A percentile compares a stretch with the other conserved stretches of the same genome.
Conservation (phyloP, 345 rosid genomes). For the Clausena lansium region DNA sequence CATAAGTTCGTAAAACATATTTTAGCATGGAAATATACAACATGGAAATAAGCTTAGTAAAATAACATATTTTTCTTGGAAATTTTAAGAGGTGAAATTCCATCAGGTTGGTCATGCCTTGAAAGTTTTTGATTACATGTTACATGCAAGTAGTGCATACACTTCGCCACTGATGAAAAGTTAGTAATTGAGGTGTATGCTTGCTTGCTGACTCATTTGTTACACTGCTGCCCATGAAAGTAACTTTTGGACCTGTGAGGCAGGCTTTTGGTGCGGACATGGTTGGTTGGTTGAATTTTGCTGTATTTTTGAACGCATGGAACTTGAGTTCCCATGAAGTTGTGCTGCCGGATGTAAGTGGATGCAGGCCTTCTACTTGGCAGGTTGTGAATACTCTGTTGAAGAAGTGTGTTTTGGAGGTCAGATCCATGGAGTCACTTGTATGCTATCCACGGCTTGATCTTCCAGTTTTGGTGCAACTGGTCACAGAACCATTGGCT, state of each 20-base stretch:
- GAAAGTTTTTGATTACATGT: not conserved
- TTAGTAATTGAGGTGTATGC: not conserved
- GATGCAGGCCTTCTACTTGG: conserved; percentile 36
- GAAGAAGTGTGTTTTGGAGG: conserved; percentile 47
- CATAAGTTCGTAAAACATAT: not conserved
- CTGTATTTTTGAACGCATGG: conserved; percentile 83
- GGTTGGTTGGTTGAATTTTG: conserved; percentile 80
- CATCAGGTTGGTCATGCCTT: not conserved
- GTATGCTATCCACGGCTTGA: conserved; percentile 39
- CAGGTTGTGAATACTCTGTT: conserved; percentile 53
- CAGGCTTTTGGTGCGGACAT: conserved; percentile 71
- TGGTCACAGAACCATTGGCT: conserved; percentile 83
- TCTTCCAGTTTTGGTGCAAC: conserved; percentile 56
- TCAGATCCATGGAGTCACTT: conserved; percentile 46
- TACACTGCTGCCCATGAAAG: not conserved
- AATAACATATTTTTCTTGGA: not conserved
- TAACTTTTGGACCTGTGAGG: conserved; percentile 17
- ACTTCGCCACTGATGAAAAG: not conserved
- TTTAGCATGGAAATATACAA: not conserved
- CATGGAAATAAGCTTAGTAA: not conserved
- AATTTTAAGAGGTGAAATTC: not conserved
- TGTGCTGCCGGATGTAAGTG: conserved; percentile 27
- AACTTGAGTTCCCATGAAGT: conserved; percentile 60
- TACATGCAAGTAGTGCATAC: not conserved
- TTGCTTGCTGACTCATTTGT: not conserved